A percentile compares a stretch with the other conserved stretches of the same genome.
These are phyloP conservation scores for Fusarium domesticum DNA, from an alignment of 2,329 filamentous ascomycete genomes.

Conservation along the genomic window DNA sequence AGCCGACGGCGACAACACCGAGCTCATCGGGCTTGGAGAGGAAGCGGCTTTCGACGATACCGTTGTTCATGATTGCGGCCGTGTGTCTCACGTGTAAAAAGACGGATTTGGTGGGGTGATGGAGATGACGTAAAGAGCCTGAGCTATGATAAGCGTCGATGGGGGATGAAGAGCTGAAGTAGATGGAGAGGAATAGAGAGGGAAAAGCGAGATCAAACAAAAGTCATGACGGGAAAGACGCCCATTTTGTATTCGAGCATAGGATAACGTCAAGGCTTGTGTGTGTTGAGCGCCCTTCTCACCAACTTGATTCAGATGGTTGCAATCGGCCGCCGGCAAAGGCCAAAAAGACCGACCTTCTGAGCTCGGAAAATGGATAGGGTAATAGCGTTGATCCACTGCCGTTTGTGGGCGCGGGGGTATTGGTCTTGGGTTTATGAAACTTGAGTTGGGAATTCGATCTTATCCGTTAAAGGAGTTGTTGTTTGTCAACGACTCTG, in stretches of 20 bases:
- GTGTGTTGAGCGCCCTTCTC: slow-evolving; percentile 9
- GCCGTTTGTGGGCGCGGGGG: slow-evolving; percentile 16
- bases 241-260: slow-evolving; percentile 21
- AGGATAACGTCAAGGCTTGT: not conserved
- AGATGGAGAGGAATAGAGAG: slow-evolving; percentile 4
- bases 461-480: slow-evolving; percentile 4
- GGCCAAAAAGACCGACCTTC: slow-evolving; percentile 7
- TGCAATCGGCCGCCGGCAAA: slow-evolving; percentile 28
- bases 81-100: slow-evolving; percentile 16
- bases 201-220: not conserved
- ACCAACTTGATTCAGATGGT: slow-evolving; percentile 13
- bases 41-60: slow-evolving; percentile 65
- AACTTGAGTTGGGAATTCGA: not conserved
- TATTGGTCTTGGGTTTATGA: slow-evolving; percentile 4
- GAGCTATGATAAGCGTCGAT: slow-evolving; percentile 14
- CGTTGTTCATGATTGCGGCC: slow-evolving; percentile 46
- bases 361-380: slow-evolving; percentile 21
- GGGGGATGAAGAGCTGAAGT: not conserved
- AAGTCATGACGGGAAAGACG: slow-evolving; percentile 3
- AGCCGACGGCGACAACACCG: slow-evolving; percentile 90
- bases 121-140: slow-evolving; percentile 23
- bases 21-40: slow-evolving; percentile 75
- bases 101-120: slow-evolving; percentile 18
- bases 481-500: slow-evolving; percentile 13
- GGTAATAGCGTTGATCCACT: slow-evolving; percentile 23